Percentiles rank a stretch among this genome's conserved stretches.
Evolutionary conservation across 2,329 filamentous ascomycete species (phyloP).

Genomic region (Microdochium bolleyi): DNA sequence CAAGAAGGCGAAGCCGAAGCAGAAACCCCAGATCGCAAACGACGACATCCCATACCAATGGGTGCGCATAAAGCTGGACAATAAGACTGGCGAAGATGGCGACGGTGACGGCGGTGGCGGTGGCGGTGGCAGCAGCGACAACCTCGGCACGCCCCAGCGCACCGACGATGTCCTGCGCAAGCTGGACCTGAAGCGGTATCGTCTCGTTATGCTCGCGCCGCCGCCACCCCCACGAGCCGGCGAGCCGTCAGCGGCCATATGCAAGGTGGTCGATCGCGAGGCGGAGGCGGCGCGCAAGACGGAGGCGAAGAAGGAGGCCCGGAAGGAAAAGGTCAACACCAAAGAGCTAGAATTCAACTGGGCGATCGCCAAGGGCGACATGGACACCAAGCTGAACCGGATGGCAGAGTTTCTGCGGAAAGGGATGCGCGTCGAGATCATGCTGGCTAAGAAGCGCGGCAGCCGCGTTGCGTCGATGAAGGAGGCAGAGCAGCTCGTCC

Average conservation of each 20-base stretch:
- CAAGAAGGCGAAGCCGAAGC: neutral
- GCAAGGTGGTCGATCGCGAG: constrained; percentile 58
- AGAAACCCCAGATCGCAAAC: constrained; percentile 32
- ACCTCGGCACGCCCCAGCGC: constrained; percentile 3
- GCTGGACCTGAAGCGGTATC: constrained; percentile 9
- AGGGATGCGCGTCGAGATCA: constrained; percentile 67
- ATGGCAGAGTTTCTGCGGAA: constrained; percentile 62
- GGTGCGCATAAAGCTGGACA: constrained; percentile 19
- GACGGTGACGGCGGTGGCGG: neutral
- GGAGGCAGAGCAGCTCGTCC: constrained; percentile 53
- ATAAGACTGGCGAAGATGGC: neutral
- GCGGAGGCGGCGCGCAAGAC: constrained; percentile 35
- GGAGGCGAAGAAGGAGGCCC: constrained; percentile 30
- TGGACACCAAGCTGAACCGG: constrained; percentile 62
- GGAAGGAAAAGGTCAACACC: constrained; percentile 28
- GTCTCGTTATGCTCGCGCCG: constrained; percentile 18
- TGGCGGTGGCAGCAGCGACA: neutral
- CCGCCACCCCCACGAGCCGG: constrained; percentile 12
- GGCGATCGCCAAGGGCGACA: constrained; percentile 71
- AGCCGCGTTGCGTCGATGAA: constrained; percentile 50
- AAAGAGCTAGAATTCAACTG: constrained; percentile 90
- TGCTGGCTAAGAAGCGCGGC: constrained; percentile 59
- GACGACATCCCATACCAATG: constrained; percentile 32
- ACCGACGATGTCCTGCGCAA: constrained; percentile 6
- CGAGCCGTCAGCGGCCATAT: constrained; percentile 42